phyloP scores from a whole-genome alignment of 176 grass and related monocot species.

The Carex parvula region DNA sequence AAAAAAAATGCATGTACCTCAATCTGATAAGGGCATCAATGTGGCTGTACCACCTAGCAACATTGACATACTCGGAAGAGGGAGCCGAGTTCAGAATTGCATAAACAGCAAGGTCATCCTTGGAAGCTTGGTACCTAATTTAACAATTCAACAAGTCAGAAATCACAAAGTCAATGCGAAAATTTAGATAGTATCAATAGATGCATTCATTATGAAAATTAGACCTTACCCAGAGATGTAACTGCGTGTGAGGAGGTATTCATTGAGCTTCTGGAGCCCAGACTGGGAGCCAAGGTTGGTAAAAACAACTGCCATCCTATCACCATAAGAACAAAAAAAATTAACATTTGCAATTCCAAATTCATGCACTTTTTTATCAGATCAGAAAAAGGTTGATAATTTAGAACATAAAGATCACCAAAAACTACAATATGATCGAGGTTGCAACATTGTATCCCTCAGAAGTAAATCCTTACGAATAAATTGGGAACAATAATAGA shows the following conservation, averaged over 20 bases:
- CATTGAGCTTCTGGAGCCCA: constrained; percentile 83
- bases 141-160: background rate
- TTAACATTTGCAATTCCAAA: background rate
- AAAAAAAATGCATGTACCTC: constrained; percentile 32
- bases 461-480: background rate
- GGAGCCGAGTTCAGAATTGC: constrained; percentile 43
- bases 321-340: constrained; percentile 21
- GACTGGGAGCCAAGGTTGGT: constrained; percentile 46
- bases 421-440: background rate
- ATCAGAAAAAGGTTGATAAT: background rate
- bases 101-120: constrained; percentile 89
- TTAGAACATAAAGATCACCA: background rate
- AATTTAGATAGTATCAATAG: background rate
- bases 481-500: background rate
- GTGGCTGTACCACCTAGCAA: constrained; percentile 76
- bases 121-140: constrained; percentile 87
- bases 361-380: background rate
- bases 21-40: constrained; percentile 91
- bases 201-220: background rate
- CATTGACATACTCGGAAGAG: constrained; percentile 56
- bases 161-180: background rate
- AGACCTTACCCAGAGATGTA: constrained; percentile 69
- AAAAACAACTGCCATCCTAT: constrained; percentile 66
- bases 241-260: constrained; percentile 74
- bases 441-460: background rate